A percentile compares a stretch with the other conserved stretches of the same genome.
Conservation (phyloP, 257 asterid genomes). For the Solanum tacnaense region DNA sequence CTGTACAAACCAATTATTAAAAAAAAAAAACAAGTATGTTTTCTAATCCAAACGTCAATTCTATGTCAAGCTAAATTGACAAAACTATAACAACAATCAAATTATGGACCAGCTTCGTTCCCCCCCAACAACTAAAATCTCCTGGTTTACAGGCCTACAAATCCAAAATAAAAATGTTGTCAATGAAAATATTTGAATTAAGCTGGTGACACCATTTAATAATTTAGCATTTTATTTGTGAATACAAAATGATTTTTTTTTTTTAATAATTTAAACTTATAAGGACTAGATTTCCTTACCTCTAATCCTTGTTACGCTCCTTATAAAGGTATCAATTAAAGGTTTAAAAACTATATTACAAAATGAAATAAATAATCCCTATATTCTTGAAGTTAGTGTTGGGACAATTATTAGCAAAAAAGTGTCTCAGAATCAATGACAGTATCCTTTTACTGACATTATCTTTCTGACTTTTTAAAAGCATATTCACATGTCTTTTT, state of each 20-base stretch:
- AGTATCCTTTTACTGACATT: not conserved
- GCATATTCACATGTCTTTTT: not conserved
- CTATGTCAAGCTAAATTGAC: not conserved
- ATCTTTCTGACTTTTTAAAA: not conserved
- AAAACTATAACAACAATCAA: not conserved
- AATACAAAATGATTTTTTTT: not conserved
- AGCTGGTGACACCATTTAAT: not conserved
- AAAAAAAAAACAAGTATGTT: not conserved
- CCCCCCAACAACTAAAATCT: not conserved
- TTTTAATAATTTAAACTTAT: not conserved
- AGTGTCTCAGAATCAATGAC: not conserved
- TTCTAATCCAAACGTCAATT: not conserved
- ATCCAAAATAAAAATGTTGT: not conserved
- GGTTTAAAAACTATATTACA: not conserved
- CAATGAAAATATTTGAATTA: not conserved
- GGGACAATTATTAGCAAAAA: not conserved
- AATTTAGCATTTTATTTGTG: not conserved
- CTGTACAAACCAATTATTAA: not conserved
- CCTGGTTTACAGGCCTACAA: not conserved
- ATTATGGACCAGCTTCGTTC: not conserved
- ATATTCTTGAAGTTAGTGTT: not conserved
- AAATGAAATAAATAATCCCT: not conserved
- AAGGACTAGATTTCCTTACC: not conserved
- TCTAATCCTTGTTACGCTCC: not conserved
- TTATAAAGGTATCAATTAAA: not conserved